Evolutionary conservation across 2,329 filamentous ascomycete species (phyloP).

Genomic region (Ophiostoma tasmaniense): DNA sequence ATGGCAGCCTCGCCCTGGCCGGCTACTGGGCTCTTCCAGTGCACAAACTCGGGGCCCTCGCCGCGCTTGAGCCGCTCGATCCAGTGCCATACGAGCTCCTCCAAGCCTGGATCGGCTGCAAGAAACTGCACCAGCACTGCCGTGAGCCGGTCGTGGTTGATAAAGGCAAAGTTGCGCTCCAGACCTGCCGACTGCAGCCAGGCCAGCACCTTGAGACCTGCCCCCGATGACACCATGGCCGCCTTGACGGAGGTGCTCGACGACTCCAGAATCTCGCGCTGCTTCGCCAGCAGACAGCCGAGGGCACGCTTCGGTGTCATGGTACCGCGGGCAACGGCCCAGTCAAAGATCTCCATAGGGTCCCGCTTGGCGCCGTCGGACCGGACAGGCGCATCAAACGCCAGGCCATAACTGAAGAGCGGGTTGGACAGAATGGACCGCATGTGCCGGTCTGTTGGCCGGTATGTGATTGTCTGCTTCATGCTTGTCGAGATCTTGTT

Average conservation of each 20-base stretch:
- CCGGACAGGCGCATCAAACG: slow-evolving; percentile 23
- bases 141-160: slow-evolving; percentile 32
- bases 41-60: slow-evolving; percentile 18
- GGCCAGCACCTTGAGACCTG: slow-evolving; percentile 40
- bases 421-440: slow-evolving; percentile 50
- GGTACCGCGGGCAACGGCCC: slow-evolving; percentile 46
- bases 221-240: slow-evolving; percentile 35
- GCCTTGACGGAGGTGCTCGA: slow-evolving; percentile 27
- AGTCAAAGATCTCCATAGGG: slow-evolving; percentile 48
- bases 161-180: slow-evolving; percentile 39
- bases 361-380: slow-evolving; percentile 25
- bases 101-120: slow-evolving; percentile 45
- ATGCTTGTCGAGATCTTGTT: not conserved
- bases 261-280: slow-evolving; percentile 32
- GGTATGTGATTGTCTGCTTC: slow-evolving; percentile 24
- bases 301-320: slow-evolving; percentile 47
- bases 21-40: not conserved
- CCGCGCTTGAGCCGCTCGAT: slow-evolving; percentile 33
- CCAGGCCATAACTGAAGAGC: slow-evolving; percentile 38
- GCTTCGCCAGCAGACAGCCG: slow-evolving; percentile 44
- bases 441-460: slow-evolving; percentile 43
- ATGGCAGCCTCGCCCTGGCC: not conserved
- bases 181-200: slow-evolving; percentile 47
- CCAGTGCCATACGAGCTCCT: slow-evolving; percentile 47
- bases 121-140: slow-evolving; percentile 40